Evolutionary conservation across 495 filamentous ascomycete species (phyloP), one percentile per base, ranked within the genome.

Genomic region (Neurospora sp.): DNA sequence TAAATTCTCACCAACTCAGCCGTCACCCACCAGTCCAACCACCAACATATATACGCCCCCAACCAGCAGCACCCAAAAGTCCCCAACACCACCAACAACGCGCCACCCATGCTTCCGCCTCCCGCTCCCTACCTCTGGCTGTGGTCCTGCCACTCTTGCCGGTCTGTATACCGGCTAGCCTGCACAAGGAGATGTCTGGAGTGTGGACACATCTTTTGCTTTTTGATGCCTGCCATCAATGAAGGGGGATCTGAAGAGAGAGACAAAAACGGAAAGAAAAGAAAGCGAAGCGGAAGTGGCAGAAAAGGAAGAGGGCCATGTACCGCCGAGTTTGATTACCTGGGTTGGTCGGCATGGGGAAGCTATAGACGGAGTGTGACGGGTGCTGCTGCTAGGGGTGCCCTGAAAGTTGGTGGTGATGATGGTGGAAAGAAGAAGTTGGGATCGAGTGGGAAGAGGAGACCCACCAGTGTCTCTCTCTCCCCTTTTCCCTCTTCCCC

Each of bases 91-190:
- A 6, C n/a, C 75, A 6, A 59, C 31, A 66, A 11, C 45, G 40
- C 74, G 40, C 74, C 79, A 31, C 73, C 78, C 70, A 73, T 79
- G 71, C 77, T 77, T 0, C 77, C 71, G 0, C 82, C 81, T 19
- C 74, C 76, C 4, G 39, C 70, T 1, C 83, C 84, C 3, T 76
- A 73, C 21, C 76, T 80, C 15, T 86, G 84, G 85, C 71, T 80
- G n/a, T 86, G 85, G 84, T 78, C 78, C 39, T 87, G 85, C 72
- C 83, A 84, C 72, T 69, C 71, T 3, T 87, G 85, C 75, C 36
- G 69, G n/a, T 76, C 72, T 10, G 71, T 76, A 1, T 86, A 85
- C 75, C 78, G 77, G 1, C 74, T 86, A 11, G 76, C 81, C n/a
- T 82, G 81, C 73, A 86, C 84, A 0, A 80, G 83, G 3, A 83